Base-by-base conservation (phyloP, 2,329 filamentous ascomycete genomes). In the Aspergillus persii region DNA sequence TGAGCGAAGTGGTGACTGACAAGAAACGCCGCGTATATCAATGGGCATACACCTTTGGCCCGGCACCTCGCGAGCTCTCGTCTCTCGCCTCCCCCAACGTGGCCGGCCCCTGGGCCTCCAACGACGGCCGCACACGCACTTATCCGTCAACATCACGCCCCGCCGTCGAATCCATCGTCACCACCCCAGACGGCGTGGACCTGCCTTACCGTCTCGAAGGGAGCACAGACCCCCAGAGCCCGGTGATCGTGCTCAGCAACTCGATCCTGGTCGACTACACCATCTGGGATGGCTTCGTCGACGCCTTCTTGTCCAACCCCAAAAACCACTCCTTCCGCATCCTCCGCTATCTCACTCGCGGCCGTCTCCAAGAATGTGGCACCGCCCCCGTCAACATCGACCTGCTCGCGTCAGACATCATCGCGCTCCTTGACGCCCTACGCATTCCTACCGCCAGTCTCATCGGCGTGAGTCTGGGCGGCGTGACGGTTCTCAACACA, bases 271-370 rank as follows among this genome's bases (percentile, higher is more conserved):
- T 90, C 2, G 86, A 88, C 51, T 83, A 89, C 63, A 81, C 84
- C 71, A 95, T 96, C 84, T 96, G 92, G 92, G 89, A 95, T 67
- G 80, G 81, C 1, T 85, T 96, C 60, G 77, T 95, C 0, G 76
- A 79, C 1, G 77, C 84, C n/a, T 82, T 95, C 64, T 72, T 81
- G 47, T 67, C 74, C 11, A 82, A 83, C 53, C 72, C 76, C 0
- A 69, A 84, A 41, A 84, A 87, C 27, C 84, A 86, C 44, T 63
- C 69, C 36, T 88, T 91, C 72, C 87, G 89, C 54, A 83, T 96
- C 63, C 79, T 96, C 1, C 87, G 91, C 8, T 96, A 92, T 77
- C 85, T 91, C 72, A 84, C 86, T 2, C 90, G 92, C 54, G 92
- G 92, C 5, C 85, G 91, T 6, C 77, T 83, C 69, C 65, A 67